A percentile compares a stretch with the other conserved stretches of the same genome.
Evolutionary conservation across 345 rosid species (phyloP).

Genomic region (Geranium brycei): DNA sequence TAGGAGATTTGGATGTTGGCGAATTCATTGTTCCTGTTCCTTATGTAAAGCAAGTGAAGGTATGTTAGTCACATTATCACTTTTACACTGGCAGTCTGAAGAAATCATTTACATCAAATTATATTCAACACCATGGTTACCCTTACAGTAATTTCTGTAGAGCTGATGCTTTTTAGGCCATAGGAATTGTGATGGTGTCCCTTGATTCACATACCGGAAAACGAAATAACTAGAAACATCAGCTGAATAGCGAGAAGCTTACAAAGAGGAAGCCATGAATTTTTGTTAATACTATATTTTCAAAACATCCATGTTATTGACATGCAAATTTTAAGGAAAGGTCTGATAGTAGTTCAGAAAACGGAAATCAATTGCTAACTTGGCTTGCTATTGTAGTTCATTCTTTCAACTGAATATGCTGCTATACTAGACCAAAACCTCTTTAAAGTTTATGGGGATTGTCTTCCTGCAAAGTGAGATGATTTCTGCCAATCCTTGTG

Average conservation of each 20-base stretch:
- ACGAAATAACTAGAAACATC: not conserved
- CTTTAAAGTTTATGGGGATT: too few relatives aligned
- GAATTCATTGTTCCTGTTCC: slow-evolving; percentile 98
- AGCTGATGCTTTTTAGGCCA: not conserved
- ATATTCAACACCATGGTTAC: not conserved
- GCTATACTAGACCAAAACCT: too few relatives aligned
- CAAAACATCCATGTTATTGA: not conserved
- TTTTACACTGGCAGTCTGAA: too few relatives aligned
- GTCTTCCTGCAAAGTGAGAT: not conserved
- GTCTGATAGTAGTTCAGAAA: not conserved
- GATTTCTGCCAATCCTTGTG: not conserved
- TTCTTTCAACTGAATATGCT: too few relatives aligned
- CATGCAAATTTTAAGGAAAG: not conserved
- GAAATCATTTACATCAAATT: not conserved
- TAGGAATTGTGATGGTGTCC: not conserved
- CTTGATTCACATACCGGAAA: not conserved
- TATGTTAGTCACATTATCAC: not conserved
- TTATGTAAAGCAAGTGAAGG: slow-evolving; percentile 61
- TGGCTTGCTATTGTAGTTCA: too few relatives aligned
- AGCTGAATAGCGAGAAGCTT: not conserved
- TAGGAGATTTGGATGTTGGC: slow-evolving; percentile 94
- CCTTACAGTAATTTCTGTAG: not conserved
- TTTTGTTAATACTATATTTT: not conserved
- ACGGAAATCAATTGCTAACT: too few relatives aligned
- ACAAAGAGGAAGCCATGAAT: not conserved